Evolutionary conservation across 352 stramenopile species (phyloP).

Genomic region (Phytophthora chlamydospora): DNA sequence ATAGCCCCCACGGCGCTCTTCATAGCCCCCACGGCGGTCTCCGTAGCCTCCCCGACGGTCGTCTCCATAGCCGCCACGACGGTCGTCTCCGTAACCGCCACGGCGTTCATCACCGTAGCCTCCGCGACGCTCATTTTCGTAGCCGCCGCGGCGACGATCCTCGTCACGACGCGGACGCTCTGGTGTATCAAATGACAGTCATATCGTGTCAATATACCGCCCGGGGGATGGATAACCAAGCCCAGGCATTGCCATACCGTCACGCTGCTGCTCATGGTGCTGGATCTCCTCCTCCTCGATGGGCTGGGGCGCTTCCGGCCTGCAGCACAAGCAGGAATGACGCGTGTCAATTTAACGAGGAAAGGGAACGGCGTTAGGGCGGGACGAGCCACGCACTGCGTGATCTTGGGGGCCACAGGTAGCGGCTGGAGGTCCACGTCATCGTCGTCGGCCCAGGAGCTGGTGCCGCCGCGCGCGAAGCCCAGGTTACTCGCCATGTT

Average conservation of each 20-base stretch:
- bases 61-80: conserved; percentile 20
- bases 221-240: too few species aligned
- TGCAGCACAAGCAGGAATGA: conserved; percentile 11
- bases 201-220: not conserved
- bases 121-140: conserved; percentile 23
- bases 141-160: conserved; percentile 16
- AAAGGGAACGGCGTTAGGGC: not conserved
- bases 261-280: conserved; percentile 32
- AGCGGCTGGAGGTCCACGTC: conserved; percentile 64
- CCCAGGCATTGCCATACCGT: conserved; percentile 20
- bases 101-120: conserved; percentile 27
- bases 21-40: conserved; percentile 33
- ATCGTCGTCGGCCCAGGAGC: conserved; percentile 86
- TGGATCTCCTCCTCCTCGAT: conserved; percentile 52
- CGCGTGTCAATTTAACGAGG: conserved; percentile 14
- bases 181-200: conserved; percentile 3
- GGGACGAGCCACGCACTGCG: conserved; percentile 41
- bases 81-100: conserved; percentile 21
- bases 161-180: conserved; percentile 26
- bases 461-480: conserved; percentile 55
- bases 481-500: conserved; percentile 66
- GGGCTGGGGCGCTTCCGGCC: conserved; percentile 38
- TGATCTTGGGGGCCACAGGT: conserved; percentile 44
- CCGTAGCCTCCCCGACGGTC: conserved; percentile 35
- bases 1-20: conserved; percentile 49